Conservation (phyloP, 208 protist species). For the Angomonas ambiguus region DNA sequence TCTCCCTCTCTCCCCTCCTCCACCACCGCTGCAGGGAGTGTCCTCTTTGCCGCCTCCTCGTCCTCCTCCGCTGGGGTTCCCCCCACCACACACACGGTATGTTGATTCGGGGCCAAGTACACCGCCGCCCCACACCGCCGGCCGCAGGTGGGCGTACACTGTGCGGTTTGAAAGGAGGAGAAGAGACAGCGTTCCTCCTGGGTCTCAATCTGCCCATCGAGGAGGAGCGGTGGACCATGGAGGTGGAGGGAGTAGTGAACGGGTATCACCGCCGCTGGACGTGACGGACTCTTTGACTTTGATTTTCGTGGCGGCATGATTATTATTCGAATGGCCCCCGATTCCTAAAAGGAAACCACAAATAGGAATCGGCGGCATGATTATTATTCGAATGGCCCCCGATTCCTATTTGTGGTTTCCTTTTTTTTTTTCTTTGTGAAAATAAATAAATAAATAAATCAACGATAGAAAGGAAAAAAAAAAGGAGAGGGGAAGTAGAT, state of each 20-base stretch:
- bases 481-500: no score
- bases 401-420: no score
- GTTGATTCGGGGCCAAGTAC: slow-evolving; percentile 21
- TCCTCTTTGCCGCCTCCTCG: no score
- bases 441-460: background rate
- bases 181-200: background rate
- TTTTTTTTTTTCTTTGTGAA: no score
- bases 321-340: no score
- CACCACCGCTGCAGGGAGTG: background rate
- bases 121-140: slow-evolving; percentile 13
- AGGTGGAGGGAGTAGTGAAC: background rate
- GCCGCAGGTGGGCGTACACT: slow-evolving; percentile 11
- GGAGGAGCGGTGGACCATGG: background rate
- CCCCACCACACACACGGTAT: slow-evolving; percentile 23
- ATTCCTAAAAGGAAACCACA: no score
- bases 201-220: background rate
- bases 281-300: background rate
- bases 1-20: background rate
- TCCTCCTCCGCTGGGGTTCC: background rate
- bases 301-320: background rate
- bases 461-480: no score
- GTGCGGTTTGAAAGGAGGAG: no score
- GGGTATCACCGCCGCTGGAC: background rate
- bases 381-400: no score
- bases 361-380: no score